Percentiles rank a stretch among this genome's conserved stretches.
Conservation (phyloP, 1,284 basidiomycete species). For the Irpex sp. region DNA sequence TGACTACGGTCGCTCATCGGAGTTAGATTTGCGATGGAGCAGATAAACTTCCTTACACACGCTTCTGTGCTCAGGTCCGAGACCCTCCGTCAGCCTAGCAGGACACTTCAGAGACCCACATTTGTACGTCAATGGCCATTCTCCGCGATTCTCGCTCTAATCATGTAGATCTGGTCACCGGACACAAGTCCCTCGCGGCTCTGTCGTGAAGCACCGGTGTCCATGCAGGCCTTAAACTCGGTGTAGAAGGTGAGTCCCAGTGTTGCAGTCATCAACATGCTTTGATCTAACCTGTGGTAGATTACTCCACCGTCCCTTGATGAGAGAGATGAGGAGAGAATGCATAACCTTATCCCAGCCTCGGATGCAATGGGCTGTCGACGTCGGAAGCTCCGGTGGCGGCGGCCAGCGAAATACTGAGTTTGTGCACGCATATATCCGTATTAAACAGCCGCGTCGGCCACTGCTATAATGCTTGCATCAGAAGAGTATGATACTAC, state of each 20-base stretch:
- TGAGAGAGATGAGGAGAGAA: not conserved
- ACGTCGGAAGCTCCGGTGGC: not conserved
- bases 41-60: not conserved
- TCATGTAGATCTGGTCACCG: not conserved
- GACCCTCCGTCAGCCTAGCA: not conserved
- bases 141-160: not conserved
- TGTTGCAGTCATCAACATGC: not conserved
- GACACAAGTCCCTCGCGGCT: not conserved
- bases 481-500: not conserved
- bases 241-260: not conserved
- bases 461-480: not conserved
- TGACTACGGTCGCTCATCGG: not conserved
- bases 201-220: not conserved
- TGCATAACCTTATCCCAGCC: not conserved
- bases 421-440: not conserved
- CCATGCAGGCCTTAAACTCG: not conserved
- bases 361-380: not conserved
- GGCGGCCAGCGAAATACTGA: not conserved
- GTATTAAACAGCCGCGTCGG: too few species aligned
- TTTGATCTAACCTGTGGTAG: not conserved
- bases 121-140: not conserved
- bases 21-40: not conserved
- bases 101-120: not conserved
- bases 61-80: not conserved
- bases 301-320: not conserved